Conservation (phyloP, 768 basidiomycete species). For the Kwoniella sp. region DNA sequence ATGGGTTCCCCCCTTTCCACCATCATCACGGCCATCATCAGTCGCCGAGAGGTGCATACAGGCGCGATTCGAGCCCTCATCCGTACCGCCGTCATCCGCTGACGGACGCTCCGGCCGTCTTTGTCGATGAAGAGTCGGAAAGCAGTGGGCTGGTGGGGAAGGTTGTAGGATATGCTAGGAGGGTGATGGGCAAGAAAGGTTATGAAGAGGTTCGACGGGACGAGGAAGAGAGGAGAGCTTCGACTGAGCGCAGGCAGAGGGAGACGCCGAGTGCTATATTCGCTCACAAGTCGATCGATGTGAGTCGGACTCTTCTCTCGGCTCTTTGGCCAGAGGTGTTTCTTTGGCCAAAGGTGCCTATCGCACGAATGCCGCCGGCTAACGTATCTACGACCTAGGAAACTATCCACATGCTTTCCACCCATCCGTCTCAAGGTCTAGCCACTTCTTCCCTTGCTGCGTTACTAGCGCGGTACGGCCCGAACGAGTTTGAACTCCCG, state of each 20-base stretch:
- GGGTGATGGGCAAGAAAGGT: conserved; percentile 20
- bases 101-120: too few species aligned
- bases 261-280: conserved; percentile 48
- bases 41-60: not conserved
- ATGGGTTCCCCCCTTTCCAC: conserved; percentile 10
- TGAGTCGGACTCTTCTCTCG: too few species aligned
- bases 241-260: conserved; percentile 19
- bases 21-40: conserved; percentile 1
- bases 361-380: too few species aligned
- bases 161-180: conserved; percentile 19
- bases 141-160: conserved; percentile 8
- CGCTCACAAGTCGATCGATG: conserved; percentile 41
- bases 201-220: conserved; percentile 24
- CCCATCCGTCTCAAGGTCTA: conserved; percentile 63
- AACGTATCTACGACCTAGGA: too few species aligned
- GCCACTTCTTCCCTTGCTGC: conserved; percentile 60
- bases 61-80: conserved; percentile 6
- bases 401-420: conserved; percentile 66
- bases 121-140: conserved; percentile 6
- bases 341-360: too few species aligned
- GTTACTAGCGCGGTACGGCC: conserved; percentile 68
- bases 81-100: too few species aligned
- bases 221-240: conserved; percentile 18
- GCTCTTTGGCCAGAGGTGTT: too few species aligned
- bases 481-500: conserved; percentile 88